A percentile compares a stretch with the other conserved stretches of the same genome.
Evolutionary conservation across 169 alveolate genomes (phyloP).

Genomic region (Miamiensis avidus): DNA sequence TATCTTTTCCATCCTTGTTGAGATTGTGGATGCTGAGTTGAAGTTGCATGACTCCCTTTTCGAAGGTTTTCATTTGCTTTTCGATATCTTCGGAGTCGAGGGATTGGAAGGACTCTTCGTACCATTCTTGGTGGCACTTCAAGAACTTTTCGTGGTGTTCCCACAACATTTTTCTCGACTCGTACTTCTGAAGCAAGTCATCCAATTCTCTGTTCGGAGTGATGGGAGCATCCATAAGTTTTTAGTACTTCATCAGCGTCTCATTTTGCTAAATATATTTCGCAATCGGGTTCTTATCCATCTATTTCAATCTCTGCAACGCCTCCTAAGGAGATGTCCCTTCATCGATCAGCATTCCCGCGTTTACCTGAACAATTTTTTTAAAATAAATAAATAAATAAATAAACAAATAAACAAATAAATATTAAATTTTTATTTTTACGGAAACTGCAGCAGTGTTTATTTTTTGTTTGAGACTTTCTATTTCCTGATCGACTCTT

Average conservation of each 20-base stretch:
- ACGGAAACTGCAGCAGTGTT: conserved; percentile 29
- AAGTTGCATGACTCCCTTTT: conserved; percentile 50
- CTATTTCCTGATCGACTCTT: conserved; percentile 53
- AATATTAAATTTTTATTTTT: no score
- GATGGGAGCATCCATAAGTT: conserved; percentile 49
- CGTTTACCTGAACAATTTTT: no score
- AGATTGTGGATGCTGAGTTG: conserved; percentile 44
- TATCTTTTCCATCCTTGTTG: conserved; percentile 71
- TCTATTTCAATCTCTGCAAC: conserved; percentile 46
- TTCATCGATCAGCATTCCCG: conserved; percentile 43
- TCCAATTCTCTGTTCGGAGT: conserved; percentile 54
- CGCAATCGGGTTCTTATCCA: conserved; percentile 52
- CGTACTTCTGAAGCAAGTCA: conserved; percentile 60
- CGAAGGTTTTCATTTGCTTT: conserved; percentile 72
- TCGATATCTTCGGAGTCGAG: conserved; percentile 72
- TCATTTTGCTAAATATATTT: conserved; percentile 50
- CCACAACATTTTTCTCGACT: conserved; percentile 65
- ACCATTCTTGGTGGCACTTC: conserved; percentile 44
- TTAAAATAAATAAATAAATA: no score
- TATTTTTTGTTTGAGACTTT: conserved; percentile 54
- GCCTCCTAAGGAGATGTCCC: conserved; percentile 59
- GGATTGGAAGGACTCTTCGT: conserved; percentile 45
- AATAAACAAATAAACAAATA: no score
- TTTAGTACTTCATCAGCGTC: conserved; percentile 48
- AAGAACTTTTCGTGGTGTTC: conserved; percentile 54